Base-by-base conservation (phyloP, 1,139 yeast genomes). In the Yamadazyma kanchanaburiensis region DNA sequence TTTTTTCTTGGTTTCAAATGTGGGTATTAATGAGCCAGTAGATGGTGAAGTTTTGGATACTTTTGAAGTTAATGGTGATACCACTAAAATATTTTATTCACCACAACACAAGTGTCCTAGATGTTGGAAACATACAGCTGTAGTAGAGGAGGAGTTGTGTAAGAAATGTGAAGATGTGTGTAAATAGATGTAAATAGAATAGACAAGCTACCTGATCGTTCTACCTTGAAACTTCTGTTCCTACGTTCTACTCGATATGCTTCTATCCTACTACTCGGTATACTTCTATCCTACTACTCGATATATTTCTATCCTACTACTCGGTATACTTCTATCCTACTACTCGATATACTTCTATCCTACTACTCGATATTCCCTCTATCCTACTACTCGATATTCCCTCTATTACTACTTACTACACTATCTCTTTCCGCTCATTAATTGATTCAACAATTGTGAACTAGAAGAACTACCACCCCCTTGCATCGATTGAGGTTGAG, bases 51-150 rank as follows among this genome's bases (percentile, higher is more conserved):
- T 14, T 21, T 31, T 32, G 32, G 46, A 28, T 19, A 16, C 30
- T 3, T 25, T 43, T 4, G 43, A 37, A 0, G 37, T 63, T 4
- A 60, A 53, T 14, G 65, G 57, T 9, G 32, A 24, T n/a, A n/a
- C 16, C 4, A 24, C 40, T 2, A 27, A 21, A 6, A 43, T 74
- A 3, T 39, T 43, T 1, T 55, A 75, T 5, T 46, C 60, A 9
- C 68, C 56, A 0, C 50, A 59, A 4, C 58, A 60, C 31, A 87
- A 87, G 48, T 91, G 98, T 53, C 95, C 95, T 2, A 71, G 98
- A 49, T 91, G 98, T 55, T 91, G 98, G 98, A 86, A 86, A 48
- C 79, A 60, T 48, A 74, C 74, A 11, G 66, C 94, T 0, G 53
- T 52, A 0, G 47, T 42, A 1, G 77, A 70, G 26, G 77, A 75